Evolutionary conservation across 2,329 filamentous ascomycete species (phyloP).

Genomic region (Apiospora saccharicola): DNA sequence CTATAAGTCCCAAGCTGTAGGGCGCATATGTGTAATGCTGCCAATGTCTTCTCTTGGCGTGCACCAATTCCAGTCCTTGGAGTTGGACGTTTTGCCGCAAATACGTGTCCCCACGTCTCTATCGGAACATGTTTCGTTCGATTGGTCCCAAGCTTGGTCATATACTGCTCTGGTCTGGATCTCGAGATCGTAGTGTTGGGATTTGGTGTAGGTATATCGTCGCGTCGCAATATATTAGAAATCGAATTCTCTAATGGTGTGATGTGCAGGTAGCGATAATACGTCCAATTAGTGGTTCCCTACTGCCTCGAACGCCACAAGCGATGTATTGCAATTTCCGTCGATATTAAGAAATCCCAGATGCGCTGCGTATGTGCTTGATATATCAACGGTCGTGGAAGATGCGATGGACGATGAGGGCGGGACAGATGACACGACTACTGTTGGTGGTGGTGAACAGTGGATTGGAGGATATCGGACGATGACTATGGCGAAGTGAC

Average conservation of each 20-base stretch:
- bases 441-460: constrained; percentile 7
- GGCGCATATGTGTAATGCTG: neutral
- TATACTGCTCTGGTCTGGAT: neutral
- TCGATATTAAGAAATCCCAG: neutral
- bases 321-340: neutral
- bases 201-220: neutral
- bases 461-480: neutral
- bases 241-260: neutral
- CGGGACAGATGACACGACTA: constrained; percentile 12
- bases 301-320: neutral
- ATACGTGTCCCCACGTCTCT: constrained; percentile 16
- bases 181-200: neutral
- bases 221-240: neutral
- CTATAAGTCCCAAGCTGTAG: constrained; percentile 8
- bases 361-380: neutral
- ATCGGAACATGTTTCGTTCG: constrained; percentile 14
- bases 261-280: neutral
- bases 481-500: constrained; percentile 2
- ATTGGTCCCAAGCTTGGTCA: neutral
- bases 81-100: constrained; percentile 8
- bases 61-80: neutral
- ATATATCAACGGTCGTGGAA: constrained; percentile 9
- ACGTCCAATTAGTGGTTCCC: neutral
- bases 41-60: neutral
- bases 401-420: constrained; percentile 8